Percentiles rank a stretch among this genome's conserved stretches.
These are phyloP conservation scores for Sclerotiophoma versabilis DNA, from an alignment of 2,329 filamentous ascomycete species.

Conservation along the genomic window DNA sequence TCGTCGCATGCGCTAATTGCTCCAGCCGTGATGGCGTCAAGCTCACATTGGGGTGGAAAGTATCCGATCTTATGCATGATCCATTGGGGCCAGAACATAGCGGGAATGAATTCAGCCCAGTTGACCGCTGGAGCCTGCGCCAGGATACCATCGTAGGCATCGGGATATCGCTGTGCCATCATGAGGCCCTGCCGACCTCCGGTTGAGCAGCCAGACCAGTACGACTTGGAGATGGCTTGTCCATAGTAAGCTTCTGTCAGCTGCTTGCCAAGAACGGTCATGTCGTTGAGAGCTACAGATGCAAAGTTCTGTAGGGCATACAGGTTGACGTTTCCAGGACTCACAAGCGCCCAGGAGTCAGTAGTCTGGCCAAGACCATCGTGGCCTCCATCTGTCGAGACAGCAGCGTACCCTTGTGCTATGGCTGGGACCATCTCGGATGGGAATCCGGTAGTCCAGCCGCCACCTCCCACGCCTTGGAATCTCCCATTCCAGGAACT, in stretches of 20 bases:
- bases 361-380: background rate
- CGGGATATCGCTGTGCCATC: slow-evolving; percentile 40
- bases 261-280: slow-evolving; percentile 10
- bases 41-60: slow-evolving; percentile 28
- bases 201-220: slow-evolving; percentile 45
- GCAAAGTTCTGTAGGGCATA: slow-evolving; percentile 44
- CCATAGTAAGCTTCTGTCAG: slow-evolving; percentile 37
- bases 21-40: slow-evolving; percentile 27
- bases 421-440: slow-evolving; percentile 22
- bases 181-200: slow-evolving; percentile 43
- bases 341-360: slow-evolving; percentile 16
- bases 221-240: slow-evolving; percentile 36
- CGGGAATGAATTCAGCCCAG: slow-evolving; percentile 19
- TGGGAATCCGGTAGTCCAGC: slow-evolving; percentile 28
- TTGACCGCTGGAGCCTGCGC: slow-evolving; percentile 37
- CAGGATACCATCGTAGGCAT: slow-evolving; percentile 38
- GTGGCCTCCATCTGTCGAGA: slow-evolving; percentile 33
- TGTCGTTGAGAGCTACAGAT: slow-evolving; percentile 42
- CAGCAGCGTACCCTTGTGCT: slow-evolving; percentile 31
- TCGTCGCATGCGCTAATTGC: slow-evolving; percentile 31
- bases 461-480: slow-evolving; percentile 35
- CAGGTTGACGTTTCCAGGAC: slow-evolving; percentile 29
- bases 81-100: slow-evolving; percentile 24
- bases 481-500: slow-evolving; percentile 34
- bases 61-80: slow-evolving; percentile 24